Evolutionary conservation across 495 filamentous ascomycete genomes (phyloP).

Genomic region (Extremus antarcticus): DNA sequence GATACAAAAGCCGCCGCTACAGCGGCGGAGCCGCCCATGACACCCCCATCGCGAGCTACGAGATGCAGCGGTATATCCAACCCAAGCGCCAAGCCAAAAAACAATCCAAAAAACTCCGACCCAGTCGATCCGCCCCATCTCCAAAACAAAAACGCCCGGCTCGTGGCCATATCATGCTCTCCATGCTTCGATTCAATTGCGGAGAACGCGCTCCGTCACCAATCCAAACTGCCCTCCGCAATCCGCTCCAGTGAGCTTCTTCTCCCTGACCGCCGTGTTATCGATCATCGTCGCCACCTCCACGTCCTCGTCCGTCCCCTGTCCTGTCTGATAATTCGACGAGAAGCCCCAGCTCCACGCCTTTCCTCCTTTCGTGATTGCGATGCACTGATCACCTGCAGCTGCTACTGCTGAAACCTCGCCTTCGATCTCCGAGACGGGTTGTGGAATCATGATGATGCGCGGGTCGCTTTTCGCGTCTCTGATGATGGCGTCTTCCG

Average conservation of each 20-base stretch:
- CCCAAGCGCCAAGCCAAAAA: too few relatives aligned
- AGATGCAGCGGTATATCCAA: too few relatives aligned
- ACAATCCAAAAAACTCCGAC: too few relatives aligned
- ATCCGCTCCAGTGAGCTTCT: conserved; percentile 47
- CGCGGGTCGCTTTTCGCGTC: conserved; percentile 44
- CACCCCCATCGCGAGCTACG: too few relatives aligned
- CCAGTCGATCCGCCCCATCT: too few relatives aligned
- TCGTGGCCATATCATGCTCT: too few relatives aligned
- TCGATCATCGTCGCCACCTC: conserved; percentile 49
- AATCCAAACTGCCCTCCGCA: conserved; percentile 59
- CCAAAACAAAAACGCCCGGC: too few relatives aligned
- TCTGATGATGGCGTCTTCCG: conserved; percentile 43
- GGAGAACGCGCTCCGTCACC: conserved; percentile 30
- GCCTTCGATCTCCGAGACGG: conserved; percentile 26
- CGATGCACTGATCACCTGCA: conserved; percentile 51
- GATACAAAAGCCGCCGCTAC: too few relatives aligned
- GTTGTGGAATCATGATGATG: conserved; percentile 45
- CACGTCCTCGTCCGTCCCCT: conserved; percentile 43
- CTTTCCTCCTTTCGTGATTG: conserved; percentile 45
- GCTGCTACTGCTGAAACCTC: conserved; percentile 24
- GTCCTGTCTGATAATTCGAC: conserved; percentile 56
- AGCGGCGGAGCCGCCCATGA: too few relatives aligned
- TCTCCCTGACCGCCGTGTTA: conserved; percentile 47
- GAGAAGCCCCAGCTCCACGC: conserved; percentile 65
- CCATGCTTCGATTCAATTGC: too few relatives aligned